Evolutionary conservation across 2,329 filamentous ascomycete genomes (phyloP).

Genomic region (Arthrobotrys sinensis): DNA sequence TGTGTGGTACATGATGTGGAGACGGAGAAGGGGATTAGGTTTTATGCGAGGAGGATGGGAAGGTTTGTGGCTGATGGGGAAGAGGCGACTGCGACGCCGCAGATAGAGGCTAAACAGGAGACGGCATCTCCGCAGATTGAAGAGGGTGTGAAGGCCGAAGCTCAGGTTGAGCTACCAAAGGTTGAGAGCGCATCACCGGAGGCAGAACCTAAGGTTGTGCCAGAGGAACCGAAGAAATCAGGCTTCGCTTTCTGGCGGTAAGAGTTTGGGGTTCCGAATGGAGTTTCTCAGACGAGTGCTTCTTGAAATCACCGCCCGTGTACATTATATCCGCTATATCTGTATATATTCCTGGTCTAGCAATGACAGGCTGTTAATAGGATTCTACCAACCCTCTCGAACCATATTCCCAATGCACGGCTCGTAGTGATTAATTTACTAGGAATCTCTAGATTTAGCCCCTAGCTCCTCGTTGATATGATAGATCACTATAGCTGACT

Average conservation of each 20-base stretch:
- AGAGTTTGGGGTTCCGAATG: not conserved
- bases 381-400: not conserved
- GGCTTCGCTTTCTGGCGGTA: conserved; percentile 27
- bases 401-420: too few species aligned
- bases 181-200: conserved; percentile 15
- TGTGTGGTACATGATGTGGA: conserved; percentile 66
- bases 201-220: not conserved
- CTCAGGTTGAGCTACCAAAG: conserved; percentile 1
- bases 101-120: not conserved
- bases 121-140: not conserved
- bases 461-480: too few species aligned
- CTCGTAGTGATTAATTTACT: too few species aligned
- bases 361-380: conserved; percentile 14
- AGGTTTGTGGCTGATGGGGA: conserved; percentile 24
- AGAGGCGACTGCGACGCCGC: not conserved
- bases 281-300: not conserved
- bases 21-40: conserved; percentile 33
- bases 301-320: not conserved
- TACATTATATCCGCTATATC: conserved; percentile 18
- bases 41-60: conserved; percentile 47
- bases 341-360: conserved; percentile 22
- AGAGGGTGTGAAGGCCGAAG: conserved; percentile 19
- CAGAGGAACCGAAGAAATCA: conserved; percentile 32
- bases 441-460: too few species aligned
- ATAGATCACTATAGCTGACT: too few species aligned